Conservation (phyloP, 495 filamentous ascomycete species). For the Thozetella sp. region DNA sequence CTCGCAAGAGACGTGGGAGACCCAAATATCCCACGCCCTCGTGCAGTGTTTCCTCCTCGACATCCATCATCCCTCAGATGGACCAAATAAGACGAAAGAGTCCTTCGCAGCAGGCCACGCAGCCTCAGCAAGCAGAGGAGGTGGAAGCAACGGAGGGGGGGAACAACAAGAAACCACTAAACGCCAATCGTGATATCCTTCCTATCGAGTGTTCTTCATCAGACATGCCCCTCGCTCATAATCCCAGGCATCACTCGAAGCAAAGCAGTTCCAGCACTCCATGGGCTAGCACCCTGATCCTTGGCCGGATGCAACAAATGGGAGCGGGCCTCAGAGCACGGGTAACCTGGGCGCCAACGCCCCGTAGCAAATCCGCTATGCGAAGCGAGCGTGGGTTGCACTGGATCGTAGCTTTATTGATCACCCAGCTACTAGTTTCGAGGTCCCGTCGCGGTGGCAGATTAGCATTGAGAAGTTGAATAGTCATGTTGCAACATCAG, state of each 20-base stretch:
- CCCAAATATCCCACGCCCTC: background rate
- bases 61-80: background rate
- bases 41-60: background rate
- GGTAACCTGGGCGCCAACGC: background rate
- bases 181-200: background rate
- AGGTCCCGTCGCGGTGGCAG: background rate
- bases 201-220: background rate
- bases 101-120: background rate
- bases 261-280: too few relatives aligned
- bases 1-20: background rate
- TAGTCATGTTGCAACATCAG: background rate
- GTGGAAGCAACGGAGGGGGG: background rate
- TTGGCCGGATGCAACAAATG: background rate
- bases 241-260: too few relatives aligned
- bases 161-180: background rate
- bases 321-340: background rate
- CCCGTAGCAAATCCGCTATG: background rate
- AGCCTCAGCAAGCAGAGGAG: too few relatives aligned
- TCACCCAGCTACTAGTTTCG: background rate
- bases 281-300: too few relatives aligned
- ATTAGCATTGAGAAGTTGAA: background rate
- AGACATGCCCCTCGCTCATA: too few relatives aligned
- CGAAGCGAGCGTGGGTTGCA: slow-evolving; percentile 4
- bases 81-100: background rate
- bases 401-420: background rate